phyloP scores from a whole-genome alignment of 441 rosid genomes.

The Corymbia citriodora region DNA sequence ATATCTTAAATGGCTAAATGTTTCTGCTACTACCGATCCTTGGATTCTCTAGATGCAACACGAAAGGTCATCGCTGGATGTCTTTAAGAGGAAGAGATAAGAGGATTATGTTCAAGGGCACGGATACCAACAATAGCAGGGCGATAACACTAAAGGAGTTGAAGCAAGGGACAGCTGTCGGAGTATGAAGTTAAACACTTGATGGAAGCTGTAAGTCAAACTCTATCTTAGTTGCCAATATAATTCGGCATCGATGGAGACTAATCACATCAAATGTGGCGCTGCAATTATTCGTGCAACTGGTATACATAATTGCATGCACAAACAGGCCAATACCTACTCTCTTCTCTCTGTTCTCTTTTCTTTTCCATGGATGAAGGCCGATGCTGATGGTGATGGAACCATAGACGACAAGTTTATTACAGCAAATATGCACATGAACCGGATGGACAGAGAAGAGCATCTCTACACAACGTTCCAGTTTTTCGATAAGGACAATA shows the following conservation, averaged over 20 bases:
- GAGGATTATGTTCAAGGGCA: constrained; percentile 80
- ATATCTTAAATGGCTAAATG: not conserved
- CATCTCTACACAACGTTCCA: not conserved
- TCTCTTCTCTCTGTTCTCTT: not conserved
- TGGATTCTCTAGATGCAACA: not conserved
- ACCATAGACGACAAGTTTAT: not conserved
- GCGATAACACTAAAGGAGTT: constrained; percentile 83
- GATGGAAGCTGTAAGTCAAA: constrained; percentile 63
- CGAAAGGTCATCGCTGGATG: constrained; percentile 80
- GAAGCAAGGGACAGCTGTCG: constrained; percentile 66
- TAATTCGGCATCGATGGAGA: not conserved
- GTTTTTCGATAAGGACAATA: not conserved
- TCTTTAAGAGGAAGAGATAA: constrained; percentile 85
- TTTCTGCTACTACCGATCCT: not conserved
- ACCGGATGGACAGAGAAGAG: constrained; percentile 1
- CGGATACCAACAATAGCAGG: constrained; percentile 74
- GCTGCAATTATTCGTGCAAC: not conserved
- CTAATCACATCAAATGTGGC: not conserved
- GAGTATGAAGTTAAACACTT: constrained; percentile 77
- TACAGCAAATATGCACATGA: not conserved
- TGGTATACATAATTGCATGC: not conserved
- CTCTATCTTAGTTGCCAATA: not conserved
- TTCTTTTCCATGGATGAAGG: not conserved
- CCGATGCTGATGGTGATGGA: not conserved
- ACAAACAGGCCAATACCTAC: not conserved